Base-by-base conservation (phyloP, 2,329 filamentous ascomycete species). In the Fusarium coffeatum region DNA sequence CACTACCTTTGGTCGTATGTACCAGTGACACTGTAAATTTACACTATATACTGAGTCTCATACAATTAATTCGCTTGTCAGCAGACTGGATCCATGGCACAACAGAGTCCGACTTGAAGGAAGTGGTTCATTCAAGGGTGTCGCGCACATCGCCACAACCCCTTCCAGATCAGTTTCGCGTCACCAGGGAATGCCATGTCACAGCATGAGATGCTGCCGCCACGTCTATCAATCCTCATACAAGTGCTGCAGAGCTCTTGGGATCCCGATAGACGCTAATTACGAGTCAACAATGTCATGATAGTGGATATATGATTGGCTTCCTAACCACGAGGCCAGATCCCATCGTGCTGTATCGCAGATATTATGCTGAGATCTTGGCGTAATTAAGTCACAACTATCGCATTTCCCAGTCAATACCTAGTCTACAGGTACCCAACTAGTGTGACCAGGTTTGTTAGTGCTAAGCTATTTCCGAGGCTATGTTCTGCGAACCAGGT, bases 1-100 rank as follows among this genome's bases (percentile, higher is more conserved):
- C 58, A 61, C 54, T 61, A 61, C 58, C 55, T 61, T 43, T 61
- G 58, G 58, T 61, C 58, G 58, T 61, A 61, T 59, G 58, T 60
- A n/a, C 2, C 5, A 18, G 10, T 4, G 0, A 2, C 0, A 1
- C 0, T 2, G 10, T 4, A 1, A 7, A n/a, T 37, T n/a, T n/a
- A 18, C 6, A 0, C 6, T 37, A 37, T 37, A 37, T 37, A 10
- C 9, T 10, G 1, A 10, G 1, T 3, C 9, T 0, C 5, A 2
- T 4, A 3, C 6, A 37, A 18, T 18, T n/a, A n/a, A n/a, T 37
- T 11, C 18, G 18, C 34, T n/a, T 11, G 4, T 37, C 34, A n/a
- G 34, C 18, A 37, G 34, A n/a, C 34, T 9, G 18, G 16, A 34
- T 34, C 9, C 34, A n/a, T 37, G 18, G 16, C 34, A 5, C 34